Base-by-base conservation (phyloP, 2,329 filamentous ascomycete species). In the Thielaviopsis punctulata region DNA sequence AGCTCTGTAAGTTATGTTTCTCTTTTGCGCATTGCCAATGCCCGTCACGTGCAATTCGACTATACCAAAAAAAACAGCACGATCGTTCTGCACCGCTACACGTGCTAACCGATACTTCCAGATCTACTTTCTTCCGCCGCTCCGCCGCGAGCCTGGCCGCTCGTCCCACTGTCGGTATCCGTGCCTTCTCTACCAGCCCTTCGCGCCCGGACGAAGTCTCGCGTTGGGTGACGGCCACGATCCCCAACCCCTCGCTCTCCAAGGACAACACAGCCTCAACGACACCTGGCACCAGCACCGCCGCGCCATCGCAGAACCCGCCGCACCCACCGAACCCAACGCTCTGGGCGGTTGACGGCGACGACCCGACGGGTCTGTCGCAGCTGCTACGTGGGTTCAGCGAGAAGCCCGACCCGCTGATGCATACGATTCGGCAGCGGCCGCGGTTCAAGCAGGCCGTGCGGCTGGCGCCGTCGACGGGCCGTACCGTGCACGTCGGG, bases 401-500 rank as follows among this genome's bases (percentile, higher is more conserved):
- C 12, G 30, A 49, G 13, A 39, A 47, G 19, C 22, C 27, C 39
- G 41, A 49, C 27, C 30, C 30, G 24, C 25, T 43, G 12, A 30
- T 8, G 13, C 21, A 41, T 5, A 12, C 45, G n/a, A 9, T 41
- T 12, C 41, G 25, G 5, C 27, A 45, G 18, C 22, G 49, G 9
- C 53, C 49, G 27, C 53, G 48, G 18, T 47, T 30, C 43, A 48
- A 36, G 19, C 48, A 62, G 25, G 43, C 59, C 54, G 60, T 71
- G 52, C 66, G 67, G 25, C 61, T 71, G 51, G 61, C 64, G 23
- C 68, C 70, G 2, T 63, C 65, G 33, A 66, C 65, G 8, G 72
- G 73, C 41, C 69, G 71, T 46, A 72, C 69, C 1, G 56, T 69
- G 2, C 58, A 68, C 48, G 62, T 76, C 45, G 63, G 63, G 49